Evolutionary conservation across 305 asterid species (phyloP).

Genomic region (Fraxinus latifolia): DNA sequence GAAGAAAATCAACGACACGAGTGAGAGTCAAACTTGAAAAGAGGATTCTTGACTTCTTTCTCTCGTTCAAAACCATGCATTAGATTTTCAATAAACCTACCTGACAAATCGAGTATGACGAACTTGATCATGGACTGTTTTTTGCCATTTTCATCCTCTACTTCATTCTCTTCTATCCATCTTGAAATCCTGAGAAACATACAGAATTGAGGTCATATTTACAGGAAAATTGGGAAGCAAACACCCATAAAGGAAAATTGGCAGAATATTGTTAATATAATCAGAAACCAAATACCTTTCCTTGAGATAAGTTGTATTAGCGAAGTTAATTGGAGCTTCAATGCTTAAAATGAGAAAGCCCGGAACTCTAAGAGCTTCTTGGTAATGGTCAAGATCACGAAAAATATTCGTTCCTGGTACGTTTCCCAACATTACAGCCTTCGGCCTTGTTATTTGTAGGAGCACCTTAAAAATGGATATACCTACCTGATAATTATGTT

Average conservation of each 20-base stretch:
- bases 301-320: conserved; percentile 71
- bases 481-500: conserved; percentile 52
- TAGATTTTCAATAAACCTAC: conserved; percentile 36
- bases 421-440: conserved; percentile 67
- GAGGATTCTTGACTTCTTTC: neutral
- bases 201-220: neutral
- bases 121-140: conserved; percentile 39
- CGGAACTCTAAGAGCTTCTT: conserved; percentile 54
- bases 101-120: conserved; percentile 68
- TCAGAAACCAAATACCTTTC: conserved; percentile 49
- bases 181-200: conserved; percentile 53
- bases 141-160: conserved; percentile 35
- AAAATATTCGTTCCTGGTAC: conserved; percentile 70
- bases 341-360: conserved; percentile 64
- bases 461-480: conserved; percentile 67
- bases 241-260: neutral
- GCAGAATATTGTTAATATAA: neutral
- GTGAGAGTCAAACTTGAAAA: neutral
- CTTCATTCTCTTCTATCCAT: conserved; percentile 66
- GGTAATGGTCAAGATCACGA: conserved; percentile 65
- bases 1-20: neutral
- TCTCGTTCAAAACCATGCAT: neutral
- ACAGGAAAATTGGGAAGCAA: neutral
- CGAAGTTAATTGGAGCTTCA: conserved; percentile 84
- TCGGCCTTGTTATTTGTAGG: conserved; percentile 79